These are phyloP conservation scores for Colletotrichum brevisporum DNA, from an alignment of 2,329 filamentous ascomycete genomes.

Conservation along the genomic window DNA sequence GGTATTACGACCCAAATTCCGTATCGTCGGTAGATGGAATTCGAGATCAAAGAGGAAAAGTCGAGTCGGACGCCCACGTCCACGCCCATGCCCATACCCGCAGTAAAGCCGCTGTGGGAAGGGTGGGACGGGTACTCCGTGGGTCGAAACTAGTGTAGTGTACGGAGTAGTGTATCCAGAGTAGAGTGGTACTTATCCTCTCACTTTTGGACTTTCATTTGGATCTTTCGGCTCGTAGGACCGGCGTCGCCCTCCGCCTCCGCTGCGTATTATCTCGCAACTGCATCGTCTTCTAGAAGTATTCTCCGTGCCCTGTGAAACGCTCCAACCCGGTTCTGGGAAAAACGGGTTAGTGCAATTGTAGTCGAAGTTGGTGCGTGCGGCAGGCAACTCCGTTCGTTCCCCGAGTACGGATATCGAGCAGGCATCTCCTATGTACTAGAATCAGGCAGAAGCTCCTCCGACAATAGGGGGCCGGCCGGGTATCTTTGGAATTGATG, in stretches of 20 bases:
- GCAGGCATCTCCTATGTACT: constrained; percentile 7
- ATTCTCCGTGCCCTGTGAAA: constrained; percentile 32
- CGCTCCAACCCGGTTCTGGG: constrained; percentile 18
- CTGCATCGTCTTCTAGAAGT: constrained; percentile 37
- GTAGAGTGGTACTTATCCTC: background rate
- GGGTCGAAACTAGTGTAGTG: too few relatives aligned
- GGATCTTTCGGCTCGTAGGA: constrained; percentile 26
- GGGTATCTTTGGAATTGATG: constrained; percentile 26
- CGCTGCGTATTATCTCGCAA: constrained; percentile 16
- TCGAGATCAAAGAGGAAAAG: constrained; percentile 28
- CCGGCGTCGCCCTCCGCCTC: constrained; percentile 11
- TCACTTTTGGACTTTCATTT: background rate
- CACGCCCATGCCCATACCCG: constrained; percentile 22
- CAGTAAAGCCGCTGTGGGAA: constrained; percentile 22
- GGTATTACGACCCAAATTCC: constrained; percentile 28
- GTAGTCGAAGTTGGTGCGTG: constrained; percentile 2
- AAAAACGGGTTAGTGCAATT: constrained; percentile 19
- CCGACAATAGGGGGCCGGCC: constrained; percentile 14
- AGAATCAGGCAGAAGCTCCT: background rate
- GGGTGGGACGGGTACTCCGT: background rate
- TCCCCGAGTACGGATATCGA: background rate
- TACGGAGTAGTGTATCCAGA: background rate
- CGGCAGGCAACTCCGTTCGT: constrained; percentile 29
- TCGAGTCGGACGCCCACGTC: constrained; percentile 10
- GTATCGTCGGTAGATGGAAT: constrained; percentile 28